Evolutionary conservation across 164 flowering plant genomes (phyloP), one percentile per base, ranked within the genome.

Genomic region (Vitis vinifera): DNA sequence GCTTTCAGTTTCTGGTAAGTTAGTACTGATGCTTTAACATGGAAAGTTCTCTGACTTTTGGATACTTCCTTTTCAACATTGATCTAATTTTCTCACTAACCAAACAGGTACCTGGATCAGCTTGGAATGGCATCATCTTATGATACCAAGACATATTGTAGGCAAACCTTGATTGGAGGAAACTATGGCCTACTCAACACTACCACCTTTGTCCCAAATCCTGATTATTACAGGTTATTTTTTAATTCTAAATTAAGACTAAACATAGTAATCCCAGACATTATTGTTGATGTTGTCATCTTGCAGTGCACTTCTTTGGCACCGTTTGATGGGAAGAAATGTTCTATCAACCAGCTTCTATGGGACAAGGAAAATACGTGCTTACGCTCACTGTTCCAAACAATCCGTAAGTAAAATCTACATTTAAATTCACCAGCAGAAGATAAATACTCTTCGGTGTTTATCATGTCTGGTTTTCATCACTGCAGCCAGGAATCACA

Each of bases 231-330:
- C 75, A 77, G 89, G 89, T 82, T 31, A 31, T 0, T 31, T 31
- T 31, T 31, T 6, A 31, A 31, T 31, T 31, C 44, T 31, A 31
- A 6, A 23, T 29, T 4, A 52, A 37, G 10, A 17, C 9, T 4
- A 29, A 29, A 47, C 10, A 64, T 58, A 14, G 10, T 17, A 62
- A 62, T 30, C 23, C 2, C 68, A 31, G 0, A 4, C 44, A 31
- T 31, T 31, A 0, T 31, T 31, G 7, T 31, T 31, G 44, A 31
- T 31, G 44, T 31, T 16, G 47, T 63, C 30, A 13, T 47, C 16
- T 8, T 62, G 51, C 82, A 86, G 87, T 72, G 89, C 89, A 53
- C 85, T 86, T 75, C 80, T 83, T 59, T 85, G 85, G 84, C 85
- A 85, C 64, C 78, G 81, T 19, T 57, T 85, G 7, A 85, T 85